Conservation (phyloP, 176 grass and related monocot species). For the Eragrostis curvula region DNA sequence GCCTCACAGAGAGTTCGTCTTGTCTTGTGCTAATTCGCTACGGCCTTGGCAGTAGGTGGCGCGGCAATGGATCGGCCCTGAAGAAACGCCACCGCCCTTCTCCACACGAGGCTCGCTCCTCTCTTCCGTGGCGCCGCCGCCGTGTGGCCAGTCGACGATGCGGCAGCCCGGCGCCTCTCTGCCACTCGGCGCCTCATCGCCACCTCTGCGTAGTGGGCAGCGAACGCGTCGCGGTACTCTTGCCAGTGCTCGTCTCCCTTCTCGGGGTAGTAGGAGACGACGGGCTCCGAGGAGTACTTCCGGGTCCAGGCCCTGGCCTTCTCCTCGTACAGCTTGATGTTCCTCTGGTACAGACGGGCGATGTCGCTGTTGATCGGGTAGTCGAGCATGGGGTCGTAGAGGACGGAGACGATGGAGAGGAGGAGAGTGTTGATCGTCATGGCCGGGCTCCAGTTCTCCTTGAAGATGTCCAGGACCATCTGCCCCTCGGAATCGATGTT, state of each 20-base stretch:
- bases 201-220: neutral
- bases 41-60: neutral
- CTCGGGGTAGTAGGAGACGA: constrained; percentile 2
- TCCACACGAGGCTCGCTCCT: neutral
- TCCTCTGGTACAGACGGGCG: neutral
- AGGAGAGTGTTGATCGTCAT: neutral
- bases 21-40: neutral
- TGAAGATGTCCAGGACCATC: constrained; percentile 25
- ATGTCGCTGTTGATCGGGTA: neutral
- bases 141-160: neutral
- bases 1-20: neutral
- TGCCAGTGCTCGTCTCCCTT: neutral
- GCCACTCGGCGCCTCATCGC: neutral
- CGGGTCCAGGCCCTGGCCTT: constrained; percentile 17
- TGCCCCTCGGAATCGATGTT: constrained; percentile 5
- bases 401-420: constrained; percentile 22
- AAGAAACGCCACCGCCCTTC: neutral
- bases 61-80: neutral
- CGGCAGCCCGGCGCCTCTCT: neutral
- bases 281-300: constrained; percentile 16
- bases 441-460: neutral
- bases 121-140: too few relatives aligned
- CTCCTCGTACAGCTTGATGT: neutral
- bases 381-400: constrained; percentile 42
- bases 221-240: neutral